A percentile compares a stretch with the other conserved stretches of the same genome.
phyloP scores from a whole-genome alignment of 768 basidiomycete species.

The Leccinum broughii region DNA sequence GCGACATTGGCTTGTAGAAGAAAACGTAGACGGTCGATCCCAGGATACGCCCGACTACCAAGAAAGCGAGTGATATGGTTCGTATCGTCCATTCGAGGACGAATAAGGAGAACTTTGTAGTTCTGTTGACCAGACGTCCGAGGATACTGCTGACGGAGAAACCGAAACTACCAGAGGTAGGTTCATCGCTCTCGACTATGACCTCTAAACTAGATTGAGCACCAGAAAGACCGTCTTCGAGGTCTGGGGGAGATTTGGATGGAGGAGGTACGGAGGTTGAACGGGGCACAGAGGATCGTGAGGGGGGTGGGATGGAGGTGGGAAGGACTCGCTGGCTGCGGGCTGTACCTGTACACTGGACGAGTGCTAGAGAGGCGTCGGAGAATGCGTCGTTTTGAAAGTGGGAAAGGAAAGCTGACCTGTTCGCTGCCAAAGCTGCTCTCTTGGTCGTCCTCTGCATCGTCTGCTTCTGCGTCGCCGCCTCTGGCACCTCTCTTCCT shows the following conservation, averaged over 20 bases:
- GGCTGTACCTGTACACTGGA: conserved; percentile 33
- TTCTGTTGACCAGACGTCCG: conserved; percentile 43
- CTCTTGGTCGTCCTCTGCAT: conserved; percentile 52
- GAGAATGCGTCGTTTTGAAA: conserved; percentile 17
- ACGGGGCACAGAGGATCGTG: conserved; percentile 39
- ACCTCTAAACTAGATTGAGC: conserved; percentile 57
- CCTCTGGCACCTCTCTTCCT: conserved; percentile 50
- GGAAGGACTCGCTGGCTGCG: conserved; percentile 35
- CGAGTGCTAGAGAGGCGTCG: conserved; percentile 21
- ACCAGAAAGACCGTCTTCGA: conserved; percentile 33
- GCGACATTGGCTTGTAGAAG: conserved; percentile 47
- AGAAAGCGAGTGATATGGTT: conserved; percentile 37
- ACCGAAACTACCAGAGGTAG: conserved; percentile 24
- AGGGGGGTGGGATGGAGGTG: conserved; percentile 40
- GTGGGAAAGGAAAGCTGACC: conserved; percentile 34
- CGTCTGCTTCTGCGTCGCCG: conserved; percentile 37
- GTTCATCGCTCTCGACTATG: conserved; percentile 68
- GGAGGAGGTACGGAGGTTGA: conserved; percentile 44
- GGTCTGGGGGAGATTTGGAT: conserved; percentile 15
- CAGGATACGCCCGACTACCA: conserved; percentile 47
- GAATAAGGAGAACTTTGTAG: conserved; percentile 31
- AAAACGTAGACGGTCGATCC: conserved; percentile 51
- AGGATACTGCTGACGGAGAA: conserved; percentile 51
- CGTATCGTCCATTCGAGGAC: conserved; percentile 28
- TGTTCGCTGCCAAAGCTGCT: conserved; percentile 39